Conservation (phyloP, 73 alveolate species). For the Stentor roeselii region DNA sequence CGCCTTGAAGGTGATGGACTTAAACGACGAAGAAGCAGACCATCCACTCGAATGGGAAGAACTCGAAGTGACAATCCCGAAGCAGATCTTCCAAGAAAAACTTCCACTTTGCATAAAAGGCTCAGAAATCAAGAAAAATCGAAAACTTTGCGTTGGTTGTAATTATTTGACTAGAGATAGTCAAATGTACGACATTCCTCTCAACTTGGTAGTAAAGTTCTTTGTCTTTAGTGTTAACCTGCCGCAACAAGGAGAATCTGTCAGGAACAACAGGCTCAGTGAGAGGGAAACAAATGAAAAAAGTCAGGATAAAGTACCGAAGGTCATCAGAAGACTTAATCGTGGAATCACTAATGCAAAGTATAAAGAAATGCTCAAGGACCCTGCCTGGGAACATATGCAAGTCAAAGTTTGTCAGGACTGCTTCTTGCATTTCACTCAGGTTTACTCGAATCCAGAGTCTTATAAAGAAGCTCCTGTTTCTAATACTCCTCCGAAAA, state of each 20-base stretch:
- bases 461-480: no score
- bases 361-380: constrained; percentile 38
- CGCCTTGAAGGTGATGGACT: constrained; percentile 59
- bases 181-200: constrained; percentile 31
- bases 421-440: constrained; percentile 55
- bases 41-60: constrained; percentile 23
- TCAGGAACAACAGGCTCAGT: constrained; percentile 21
- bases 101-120: constrained; percentile 24
- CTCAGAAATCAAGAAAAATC: constrained; percentile 34
- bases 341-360: constrained; percentile 37
- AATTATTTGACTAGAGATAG: not conserved
- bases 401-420: constrained; percentile 54
- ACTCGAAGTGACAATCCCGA: constrained; percentile 39
- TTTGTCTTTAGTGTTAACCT: constrained; percentile 29
- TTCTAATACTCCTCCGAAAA: no score
- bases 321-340: constrained; percentile 1
- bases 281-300: constrained; percentile 28
- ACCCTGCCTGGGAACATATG: constrained; percentile 44
- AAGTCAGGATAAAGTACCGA: not conserved
- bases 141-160: not conserved
- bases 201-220: not conserved
- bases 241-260: constrained; percentile 47
- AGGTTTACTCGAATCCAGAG: not conserved
- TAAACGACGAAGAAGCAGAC: constrained; percentile 2
- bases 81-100: constrained; percentile 34